Percentiles rank a stretch among this genome's conserved stretches.
These are phyloP conservation scores for Amylostereum areolatum DNA, from an alignment of 1,284 basidiomycete species.

Conservation along the genomic window DNA sequence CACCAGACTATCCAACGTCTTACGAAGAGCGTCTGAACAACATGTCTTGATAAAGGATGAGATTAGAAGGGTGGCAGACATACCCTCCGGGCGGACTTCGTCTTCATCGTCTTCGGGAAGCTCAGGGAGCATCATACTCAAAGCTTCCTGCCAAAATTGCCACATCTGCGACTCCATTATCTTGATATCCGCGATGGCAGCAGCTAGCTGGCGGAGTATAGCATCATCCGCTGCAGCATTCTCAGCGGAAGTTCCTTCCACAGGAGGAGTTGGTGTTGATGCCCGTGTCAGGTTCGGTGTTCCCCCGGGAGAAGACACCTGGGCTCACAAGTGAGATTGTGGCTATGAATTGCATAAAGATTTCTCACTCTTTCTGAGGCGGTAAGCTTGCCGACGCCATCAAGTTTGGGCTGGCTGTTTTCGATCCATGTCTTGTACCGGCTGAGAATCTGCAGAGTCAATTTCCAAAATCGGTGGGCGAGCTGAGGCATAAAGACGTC, in stretches of 20 bases:
- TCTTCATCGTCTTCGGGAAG: conserved; percentile 28
- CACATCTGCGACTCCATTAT: conserved; percentile 43
- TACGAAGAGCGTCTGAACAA: conserved; percentile 49
- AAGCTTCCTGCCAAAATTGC: conserved; percentile 61
- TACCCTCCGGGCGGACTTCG: conserved; percentile 48
- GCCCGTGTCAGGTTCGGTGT: conserved; percentile 34
- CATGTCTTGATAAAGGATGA: not conserved
- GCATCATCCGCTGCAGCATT: conserved; percentile 53
- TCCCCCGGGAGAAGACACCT: conserved; percentile 10
- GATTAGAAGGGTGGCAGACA: conserved; percentile 1
- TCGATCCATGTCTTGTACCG: conserved; percentile 76
- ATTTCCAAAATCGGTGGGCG: conserved; percentile 79
- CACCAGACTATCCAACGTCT: conserved; percentile 41
- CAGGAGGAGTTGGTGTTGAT: conserved; percentile 41
- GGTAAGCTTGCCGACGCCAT: conserved; percentile 24
- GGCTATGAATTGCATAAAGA: not conserved
- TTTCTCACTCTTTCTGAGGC: conserved; percentile 29
- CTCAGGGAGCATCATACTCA: conserved; percentile 54
- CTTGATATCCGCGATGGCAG: conserved; percentile 59
- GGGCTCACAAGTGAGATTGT: not conserved
- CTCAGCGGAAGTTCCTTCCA: conserved; percentile 49
- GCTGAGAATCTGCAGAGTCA: conserved; percentile 82
- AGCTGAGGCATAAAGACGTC: conserved; percentile 82
- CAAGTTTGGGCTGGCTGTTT: conserved; percentile 34
- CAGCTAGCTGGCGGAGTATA: conserved; percentile 53